These are phyloP conservation scores for Paraconiothyrium sp. DNA, from an alignment of 2,329 filamentous ascomycete species.

Conservation along the genomic window DNA sequence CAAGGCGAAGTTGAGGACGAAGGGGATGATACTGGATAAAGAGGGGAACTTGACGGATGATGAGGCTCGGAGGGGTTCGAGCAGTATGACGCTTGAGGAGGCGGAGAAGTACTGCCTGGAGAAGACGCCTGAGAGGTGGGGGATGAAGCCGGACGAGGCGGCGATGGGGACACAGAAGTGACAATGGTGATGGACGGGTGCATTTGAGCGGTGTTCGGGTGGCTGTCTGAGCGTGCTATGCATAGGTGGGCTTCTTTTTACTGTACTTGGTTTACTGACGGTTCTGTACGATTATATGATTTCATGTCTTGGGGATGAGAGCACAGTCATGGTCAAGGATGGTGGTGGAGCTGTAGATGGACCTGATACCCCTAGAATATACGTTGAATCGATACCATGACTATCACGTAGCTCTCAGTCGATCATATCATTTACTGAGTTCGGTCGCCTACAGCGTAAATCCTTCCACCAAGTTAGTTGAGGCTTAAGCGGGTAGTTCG, in stretches of 20 bases:
- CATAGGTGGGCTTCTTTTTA: not conserved
- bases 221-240: not conserved
- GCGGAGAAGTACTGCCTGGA: not conserved
- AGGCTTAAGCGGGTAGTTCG: not conserved
- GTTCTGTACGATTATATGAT: not conserved
- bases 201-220: conserved; percentile 3
- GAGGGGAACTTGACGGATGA: conserved; percentile 23
- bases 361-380: conserved; percentile 9
- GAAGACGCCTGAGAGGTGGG: not conserved
- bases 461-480: not conserved
- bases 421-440: too few relatives aligned
- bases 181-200: not conserved
- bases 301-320: not conserved
- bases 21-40: conserved; percentile 37
- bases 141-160: not conserved
- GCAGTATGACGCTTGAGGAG: conserved; percentile 4
- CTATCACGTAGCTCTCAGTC: not conserved
- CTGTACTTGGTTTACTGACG: not conserved
- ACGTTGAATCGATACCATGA: not conserved
- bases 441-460: not conserved
- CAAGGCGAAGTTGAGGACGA: conserved; percentile 39
- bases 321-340: conserved; percentile 1
- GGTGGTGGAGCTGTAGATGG: not conserved
- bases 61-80: conserved; percentile 4
- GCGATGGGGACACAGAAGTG: not conserved